phyloP scores from a whole-genome alignment of 1,284 basidiomycete species.

The Schizophyllum amplum region DNA sequence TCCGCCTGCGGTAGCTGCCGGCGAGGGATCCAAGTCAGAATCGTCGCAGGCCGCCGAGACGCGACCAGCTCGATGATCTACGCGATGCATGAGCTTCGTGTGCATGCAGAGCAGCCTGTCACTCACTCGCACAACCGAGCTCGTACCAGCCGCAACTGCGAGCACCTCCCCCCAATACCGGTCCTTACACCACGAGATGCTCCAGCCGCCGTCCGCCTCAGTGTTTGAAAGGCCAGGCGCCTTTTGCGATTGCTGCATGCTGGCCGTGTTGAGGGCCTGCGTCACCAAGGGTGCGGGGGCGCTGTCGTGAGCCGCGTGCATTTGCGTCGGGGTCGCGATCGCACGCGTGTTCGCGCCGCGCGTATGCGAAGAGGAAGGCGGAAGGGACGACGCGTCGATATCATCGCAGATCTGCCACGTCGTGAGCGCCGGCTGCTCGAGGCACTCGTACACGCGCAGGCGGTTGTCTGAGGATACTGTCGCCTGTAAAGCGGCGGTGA shows the following conservation, averaged over 20 bases:
- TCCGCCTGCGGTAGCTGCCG: slow-evolving; percentile 4
- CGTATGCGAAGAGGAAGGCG: slow-evolving; percentile 36
- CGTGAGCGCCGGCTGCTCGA: slow-evolving; percentile 72
- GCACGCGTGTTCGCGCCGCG: slow-evolving; percentile 36
- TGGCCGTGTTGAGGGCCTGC: slow-evolving; percentile 49
- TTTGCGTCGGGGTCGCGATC: slow-evolving; percentile 62
- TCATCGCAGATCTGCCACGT: slow-evolving; percentile 79
- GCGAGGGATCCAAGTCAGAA: slow-evolving; percentile 34
- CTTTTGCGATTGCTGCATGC: slow-evolving; percentile 30
- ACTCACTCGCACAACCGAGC: slow-evolving; percentile 65
- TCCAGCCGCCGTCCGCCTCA: slow-evolving; percentile 88
- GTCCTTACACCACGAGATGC: slow-evolving; percentile 90
- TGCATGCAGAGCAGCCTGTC: background rate
- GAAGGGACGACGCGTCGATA: slow-evolving; percentile 62
- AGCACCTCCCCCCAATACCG: slow-evolving; percentile 88
- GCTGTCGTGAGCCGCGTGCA: slow-evolving; percentile 43
- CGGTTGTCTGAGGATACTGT: slow-evolving; percentile 81
- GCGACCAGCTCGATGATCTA: slow-evolving; percentile 52
- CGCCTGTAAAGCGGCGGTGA: slow-evolving; percentile 53
- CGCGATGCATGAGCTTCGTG: background rate
- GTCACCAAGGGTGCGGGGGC: slow-evolving; percentile 51
- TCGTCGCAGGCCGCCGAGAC: slow-evolving; percentile 39
- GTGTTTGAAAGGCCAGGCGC: slow-evolving; percentile 38
- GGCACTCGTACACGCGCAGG: slow-evolving; percentile 84
- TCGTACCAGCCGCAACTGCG: slow-evolving; percentile 66